A percentile compares a stretch with the other conserved stretches of the same genome.
phyloP scores from a whole-genome alignment of 306 rosid genomes.

The Sicyos baderoa region DNA sequence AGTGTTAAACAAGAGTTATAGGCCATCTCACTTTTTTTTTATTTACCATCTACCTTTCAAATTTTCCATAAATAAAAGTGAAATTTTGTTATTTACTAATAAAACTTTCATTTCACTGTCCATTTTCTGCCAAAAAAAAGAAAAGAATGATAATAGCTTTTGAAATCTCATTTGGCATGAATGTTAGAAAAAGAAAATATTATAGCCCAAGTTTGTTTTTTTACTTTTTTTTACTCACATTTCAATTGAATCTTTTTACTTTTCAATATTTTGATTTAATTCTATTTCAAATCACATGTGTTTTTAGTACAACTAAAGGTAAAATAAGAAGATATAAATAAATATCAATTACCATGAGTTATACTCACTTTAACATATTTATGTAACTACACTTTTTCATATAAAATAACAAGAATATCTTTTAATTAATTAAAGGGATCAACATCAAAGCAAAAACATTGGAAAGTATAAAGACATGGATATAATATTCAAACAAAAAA shows the following conservation, averaged over 20 bases:
- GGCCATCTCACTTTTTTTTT: neutral
- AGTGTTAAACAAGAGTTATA: neutral
- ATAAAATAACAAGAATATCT: neutral
- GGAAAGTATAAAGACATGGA: neutral
- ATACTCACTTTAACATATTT: neutral
- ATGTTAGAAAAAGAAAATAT: neutral
- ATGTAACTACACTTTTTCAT: no score
- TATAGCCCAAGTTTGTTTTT: neutral
- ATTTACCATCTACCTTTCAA: neutral
- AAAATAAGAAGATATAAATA: no score
- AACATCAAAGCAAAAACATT: neutral
- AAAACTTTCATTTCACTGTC: neutral
- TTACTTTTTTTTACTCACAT: neutral
- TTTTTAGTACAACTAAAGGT: no score
- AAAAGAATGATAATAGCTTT: neutral
- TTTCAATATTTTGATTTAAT: neutral
- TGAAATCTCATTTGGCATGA: neutral
- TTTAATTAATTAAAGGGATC: neutral
- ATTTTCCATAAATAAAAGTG: constrained; percentile 11
- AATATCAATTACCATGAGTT: neutral
- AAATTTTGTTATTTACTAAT: neutral
- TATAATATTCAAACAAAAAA: neutral
- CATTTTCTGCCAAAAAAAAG: neutral
- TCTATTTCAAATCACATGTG: neutral
- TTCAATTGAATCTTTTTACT: neutral